Evolutionary conservation across 2,329 filamentous ascomycete species (phyloP), one percentile per base, ranked within the genome.

Genomic region (Emmonsiellopsis sp.): DNA sequence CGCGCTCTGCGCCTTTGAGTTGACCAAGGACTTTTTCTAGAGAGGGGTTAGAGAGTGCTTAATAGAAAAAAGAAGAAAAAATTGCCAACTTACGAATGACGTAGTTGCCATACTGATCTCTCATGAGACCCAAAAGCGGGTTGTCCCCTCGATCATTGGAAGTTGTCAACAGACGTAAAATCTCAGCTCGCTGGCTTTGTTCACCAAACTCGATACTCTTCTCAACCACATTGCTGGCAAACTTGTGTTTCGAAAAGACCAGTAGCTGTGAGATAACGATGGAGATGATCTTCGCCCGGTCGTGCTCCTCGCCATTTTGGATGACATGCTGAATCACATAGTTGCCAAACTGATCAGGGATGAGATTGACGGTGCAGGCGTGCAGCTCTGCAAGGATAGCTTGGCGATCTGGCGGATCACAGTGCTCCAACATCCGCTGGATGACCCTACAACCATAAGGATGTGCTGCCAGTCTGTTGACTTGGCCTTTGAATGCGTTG

Each of bases 241-340:
- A 94, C 68, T 98, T 98, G 74, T 97, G 89, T 75, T 90, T 95
- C 30, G 90, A 95, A 62, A 89, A 84, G 1, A 75, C 73, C 40
- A 95, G 71, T 2, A 95, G 75, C 54, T 89, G 81, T 10, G 77
- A 76, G 59, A 85, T 84, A 58, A 97, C 85, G 46, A 89, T 75
- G 30, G 78, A 72, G 53, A 95, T 86, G 63, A 96, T 85, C 61
- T 78, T 82, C 11, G 78, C 77, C 16, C 84, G 82, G 63, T 96
- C 89, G 53, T 85, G 82, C 3, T 80, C 77, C 50, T 84, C 79
- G 26, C 91, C 91, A 58, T 89, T 82, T 56, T 85, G 76, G 57
- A 98, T 90, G 50, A 97, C 83, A 66, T 97, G 89, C 67, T 97
- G 93, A 3, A 87, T 86, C 15, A 98, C 93, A 66, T 98, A 98